Conservation (phyloP, 73 alveolate species). For the Tetrahymena borealis region DNA sequence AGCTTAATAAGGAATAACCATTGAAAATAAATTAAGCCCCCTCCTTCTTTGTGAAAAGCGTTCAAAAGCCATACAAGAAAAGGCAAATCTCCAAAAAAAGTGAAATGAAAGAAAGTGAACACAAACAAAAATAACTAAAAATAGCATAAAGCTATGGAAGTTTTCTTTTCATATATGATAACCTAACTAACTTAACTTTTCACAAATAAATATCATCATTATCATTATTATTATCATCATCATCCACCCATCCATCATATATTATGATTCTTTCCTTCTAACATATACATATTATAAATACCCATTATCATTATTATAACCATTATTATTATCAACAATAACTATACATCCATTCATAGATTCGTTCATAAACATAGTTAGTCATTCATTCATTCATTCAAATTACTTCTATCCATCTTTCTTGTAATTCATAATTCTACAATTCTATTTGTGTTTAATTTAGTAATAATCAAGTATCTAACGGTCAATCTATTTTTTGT, state of each 20-base stretch:
- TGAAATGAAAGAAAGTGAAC: not conserved
- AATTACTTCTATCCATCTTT: too few relatives aligned
- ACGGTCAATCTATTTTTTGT: too few relatives aligned
- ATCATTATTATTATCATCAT: too few relatives aligned
- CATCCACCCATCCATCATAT: not conserved
- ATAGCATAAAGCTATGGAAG: not conserved
- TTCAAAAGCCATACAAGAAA: not conserved
- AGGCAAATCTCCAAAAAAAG: not conserved
- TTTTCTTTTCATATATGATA: not conserved
- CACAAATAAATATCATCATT: too few relatives aligned
- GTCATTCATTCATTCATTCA: not conserved
- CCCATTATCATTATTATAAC: not conserved
- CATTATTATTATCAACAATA: not conserved
- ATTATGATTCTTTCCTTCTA: not conserved
- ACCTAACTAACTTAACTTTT: not conserved
- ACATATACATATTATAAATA: not conserved
- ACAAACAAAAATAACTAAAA: not conserved
- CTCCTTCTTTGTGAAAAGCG: not conserved
- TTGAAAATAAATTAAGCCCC: not conserved
- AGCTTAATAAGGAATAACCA: constrained; percentile 1
- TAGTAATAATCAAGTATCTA: not conserved
- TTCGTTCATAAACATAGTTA: not conserved
- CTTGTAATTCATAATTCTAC: too few relatives aligned
- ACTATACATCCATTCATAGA: not conserved
- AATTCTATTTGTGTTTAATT: not conserved